phyloP scores from a whole-genome alignment of 345 rosid genomes.

The Citrus sinensis region DVS_A1.0 CM039162.1:21928501-21929000 shows the following conservation, averaged over 20 bases:
- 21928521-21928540: conserved; percentile 50
- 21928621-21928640: conserved; percentile 16
- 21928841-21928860: conserved; percentile 51
- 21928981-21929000: conserved; percentile 50
- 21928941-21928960: conserved; percentile 32
- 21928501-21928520: conserved; percentile 42
- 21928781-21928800: conserved; percentile 48
- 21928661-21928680: no score
- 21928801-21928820: conserved; percentile 39
- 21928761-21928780: conserved; percentile 35
- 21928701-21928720: no score
- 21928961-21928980: conserved; percentile 39
- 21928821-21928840: conserved; percentile 42
- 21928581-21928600: conserved; percentile 38
- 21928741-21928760: conserved; percentile 30
- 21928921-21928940: neutral
- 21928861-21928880: neutral
- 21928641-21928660: no score
- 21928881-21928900: neutral
- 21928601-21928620: conserved; percentile 33
- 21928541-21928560: conserved; percentile 55
- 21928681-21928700: no score
- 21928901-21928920: neutral
- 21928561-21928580: conserved; percentile 48
- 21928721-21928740: no score